Evolutionary conservation across 2,329 filamentous ascomycete genomes (phyloP), one percentile per base, ranked within the genome.

Genomic region (Ceratocystis eucalypticola): DNA sequence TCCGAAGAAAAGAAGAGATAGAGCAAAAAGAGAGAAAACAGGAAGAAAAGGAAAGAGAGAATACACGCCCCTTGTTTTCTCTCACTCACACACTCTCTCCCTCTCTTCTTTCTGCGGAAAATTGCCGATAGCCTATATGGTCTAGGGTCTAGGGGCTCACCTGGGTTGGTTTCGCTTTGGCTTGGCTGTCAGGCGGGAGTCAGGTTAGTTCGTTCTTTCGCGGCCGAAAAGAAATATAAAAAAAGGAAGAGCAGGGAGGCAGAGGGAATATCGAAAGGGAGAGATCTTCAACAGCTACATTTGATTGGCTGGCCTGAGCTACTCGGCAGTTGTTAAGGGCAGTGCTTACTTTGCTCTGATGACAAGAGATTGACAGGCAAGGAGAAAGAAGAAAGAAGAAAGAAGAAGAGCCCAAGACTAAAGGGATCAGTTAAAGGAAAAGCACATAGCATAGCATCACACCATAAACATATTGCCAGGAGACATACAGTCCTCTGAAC

Each of bases 161-260:
- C 53, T 59, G 28, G 53, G 5, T 20, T 37, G 53, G 28, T 30
- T 25, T 59, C 53, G 53, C 53, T 59, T 59, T 59, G 53, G 53
- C 28, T 30, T 59, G 25, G 33, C 53, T 59, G 53, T 59, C 53
- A 59, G 53, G 28, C 53, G 53, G 53, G 53, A 59, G 53, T 59
- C 12, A 17, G 20, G 17, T n/a, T 15, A 17, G 53, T 33, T 59
- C 28, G 53, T 59, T 59, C 53, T 37, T 30, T 33, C 12, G 28
- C 28, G 53, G 53, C 28, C 28, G 53, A 59, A 59, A 59, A 59
- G 53, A 33, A 57, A 30, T 17, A 15, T 7, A 57, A n/a, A 17
- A 28, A 53, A 53, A 25, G 48, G 48, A 25, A 53, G 48, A 53
- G 7, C 8, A 53, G 48, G 25, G 8, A 25, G 45, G 45, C 17